Conservation (phyloP, 2,329 filamentous ascomycete species). For the Didymellaceae sp. region DNA sequence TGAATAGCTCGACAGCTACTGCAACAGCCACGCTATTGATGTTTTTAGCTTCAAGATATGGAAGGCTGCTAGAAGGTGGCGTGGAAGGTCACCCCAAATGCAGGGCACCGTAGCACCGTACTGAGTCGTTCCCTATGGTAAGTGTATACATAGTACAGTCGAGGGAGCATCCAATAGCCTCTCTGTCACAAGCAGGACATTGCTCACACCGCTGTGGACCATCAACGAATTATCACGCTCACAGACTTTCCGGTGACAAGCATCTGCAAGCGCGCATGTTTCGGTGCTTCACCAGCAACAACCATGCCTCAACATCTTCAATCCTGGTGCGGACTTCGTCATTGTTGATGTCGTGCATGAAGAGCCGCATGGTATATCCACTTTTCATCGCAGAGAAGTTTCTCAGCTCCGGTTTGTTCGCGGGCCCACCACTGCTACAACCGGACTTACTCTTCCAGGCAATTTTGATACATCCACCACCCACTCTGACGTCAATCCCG, state of each 20-base stretch:
- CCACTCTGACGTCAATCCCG: constrained; percentile 14
- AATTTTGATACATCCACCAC: constrained; percentile 4
- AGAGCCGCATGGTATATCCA: constrained; percentile 11
- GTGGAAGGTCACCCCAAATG: constrained; percentile 16
- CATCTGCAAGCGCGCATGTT: constrained; percentile 6
- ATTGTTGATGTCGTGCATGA: constrained; percentile 13
- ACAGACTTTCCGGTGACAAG: constrained; percentile 4
- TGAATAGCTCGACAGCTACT: constrained; percentile 7
- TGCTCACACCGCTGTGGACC: not conserved
- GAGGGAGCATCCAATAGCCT: constrained; percentile 2
- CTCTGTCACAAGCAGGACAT: constrained; percentile 2
- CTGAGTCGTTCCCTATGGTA: constrained; percentile 11
- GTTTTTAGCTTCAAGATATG: constrained; percentile 1
- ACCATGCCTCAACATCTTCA: constrained; percentile 15
- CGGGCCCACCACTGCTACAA: constrained; percentile 11
- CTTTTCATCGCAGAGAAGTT: constrained; percentile 18
- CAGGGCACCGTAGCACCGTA: constrained; percentile 9
- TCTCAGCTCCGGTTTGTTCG: constrained; percentile 20
- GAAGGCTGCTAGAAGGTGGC: constrained; percentile 17
- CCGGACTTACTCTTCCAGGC: constrained; percentile 8
- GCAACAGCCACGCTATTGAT: constrained; percentile 4
- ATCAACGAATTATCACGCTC: not conserved
- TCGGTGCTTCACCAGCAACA: constrained; percentile 12
- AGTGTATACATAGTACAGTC: not conserved
- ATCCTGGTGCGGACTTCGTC: constrained; percentile 10